Conservation (phyloP, 495 filamentous ascomycete genomes). For the Daldinia loculata region DNA sequence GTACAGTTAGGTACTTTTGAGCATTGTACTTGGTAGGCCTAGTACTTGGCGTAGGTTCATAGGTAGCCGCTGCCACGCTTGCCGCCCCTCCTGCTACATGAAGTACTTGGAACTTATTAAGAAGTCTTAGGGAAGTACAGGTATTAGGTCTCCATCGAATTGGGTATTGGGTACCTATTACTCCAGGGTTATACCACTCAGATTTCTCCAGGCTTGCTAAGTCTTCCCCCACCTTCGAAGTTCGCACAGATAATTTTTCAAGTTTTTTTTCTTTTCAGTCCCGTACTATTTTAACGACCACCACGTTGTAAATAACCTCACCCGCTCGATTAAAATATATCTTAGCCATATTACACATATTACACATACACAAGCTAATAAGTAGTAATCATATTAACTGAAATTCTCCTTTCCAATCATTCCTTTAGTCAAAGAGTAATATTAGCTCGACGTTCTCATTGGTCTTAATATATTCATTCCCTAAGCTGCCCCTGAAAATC, state of each 20-base stretch:
- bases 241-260: slow-evolving; percentile 21
- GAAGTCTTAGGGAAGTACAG: not conserved
- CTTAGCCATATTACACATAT: not conserved
- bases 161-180: not conserved
- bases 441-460: not conserved
- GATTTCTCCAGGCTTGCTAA: slow-evolving; percentile 4
- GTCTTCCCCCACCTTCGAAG: slow-evolving; percentile 14
- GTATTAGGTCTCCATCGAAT: slow-evolving; percentile 1
- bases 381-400: not conserved
- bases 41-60: not conserved
- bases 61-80: slow-evolving; percentile 13
- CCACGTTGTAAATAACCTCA: not conserved
- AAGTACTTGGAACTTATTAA: too few species aligned
- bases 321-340: not conserved
- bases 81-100: not conserved
- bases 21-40: not conserved
- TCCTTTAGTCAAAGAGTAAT: not conserved
- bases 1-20: too few species aligned
- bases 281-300: not conserved
- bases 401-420: not conserved
- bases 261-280: slow-evolving; percentile 2
- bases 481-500: slow-evolving; percentile 28
- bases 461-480: not conserved
- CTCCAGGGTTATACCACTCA: slow-evolving; percentile 27
- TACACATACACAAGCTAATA: not conserved